phyloP scores from a whole-genome alignment of 2,329 filamentous ascomycete genomes.

The Zymoseptoria ardabiliae region DNA sequence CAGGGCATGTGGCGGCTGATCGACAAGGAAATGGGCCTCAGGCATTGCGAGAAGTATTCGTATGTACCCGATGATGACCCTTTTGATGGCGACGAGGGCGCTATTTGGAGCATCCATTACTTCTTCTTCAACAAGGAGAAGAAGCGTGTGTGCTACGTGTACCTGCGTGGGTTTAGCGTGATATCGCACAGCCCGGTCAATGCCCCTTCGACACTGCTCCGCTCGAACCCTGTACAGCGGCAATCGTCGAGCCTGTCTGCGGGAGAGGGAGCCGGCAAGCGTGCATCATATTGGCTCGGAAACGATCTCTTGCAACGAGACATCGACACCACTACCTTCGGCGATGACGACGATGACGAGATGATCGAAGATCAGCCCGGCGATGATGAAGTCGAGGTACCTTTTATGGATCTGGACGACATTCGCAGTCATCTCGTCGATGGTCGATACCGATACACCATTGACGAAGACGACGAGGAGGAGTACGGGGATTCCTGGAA shows the following conservation, averaged over 20 bases:
- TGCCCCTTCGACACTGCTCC: conserved; percentile 38
- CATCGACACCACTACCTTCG: conserved; percentile 21
- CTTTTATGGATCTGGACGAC: conserved; percentile 30
- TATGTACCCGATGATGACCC: conserved; percentile 86
- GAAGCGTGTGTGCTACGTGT: conserved; percentile 91
- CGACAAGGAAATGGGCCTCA: conserved; percentile 88
- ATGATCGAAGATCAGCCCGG: conserved; percentile 17
- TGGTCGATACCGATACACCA: conserved; percentile 21
- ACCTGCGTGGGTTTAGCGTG: conserved; percentile 79
- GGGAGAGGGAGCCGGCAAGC: conserved; percentile 61
- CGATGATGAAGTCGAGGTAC: conserved; percentile 30
- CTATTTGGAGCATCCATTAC: conserved; percentile 92
- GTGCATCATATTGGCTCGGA: conserved; percentile 82
- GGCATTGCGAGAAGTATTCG: conserved; percentile 81
- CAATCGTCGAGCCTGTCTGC: conserved; percentile 30
- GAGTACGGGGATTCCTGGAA: conserved; percentile 8
- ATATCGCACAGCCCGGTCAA: conserved; percentile 55
- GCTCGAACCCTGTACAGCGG: conserved; percentile 27
- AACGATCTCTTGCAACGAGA: conserved; percentile 42
- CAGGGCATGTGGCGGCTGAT: conserved; percentile 87
- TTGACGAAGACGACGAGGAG: conserved; percentile 17
- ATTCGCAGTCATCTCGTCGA: conserved; percentile 28
- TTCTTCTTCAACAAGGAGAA: conserved; percentile 94
- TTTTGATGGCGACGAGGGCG: conserved; percentile 83
- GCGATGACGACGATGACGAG: conserved; percentile 29